Evolutionary conservation across 768 basidiomycete genomes (phyloP), one percentile per base, ranked within the genome.

Genomic region (Auricularia heimuer): DNA sequence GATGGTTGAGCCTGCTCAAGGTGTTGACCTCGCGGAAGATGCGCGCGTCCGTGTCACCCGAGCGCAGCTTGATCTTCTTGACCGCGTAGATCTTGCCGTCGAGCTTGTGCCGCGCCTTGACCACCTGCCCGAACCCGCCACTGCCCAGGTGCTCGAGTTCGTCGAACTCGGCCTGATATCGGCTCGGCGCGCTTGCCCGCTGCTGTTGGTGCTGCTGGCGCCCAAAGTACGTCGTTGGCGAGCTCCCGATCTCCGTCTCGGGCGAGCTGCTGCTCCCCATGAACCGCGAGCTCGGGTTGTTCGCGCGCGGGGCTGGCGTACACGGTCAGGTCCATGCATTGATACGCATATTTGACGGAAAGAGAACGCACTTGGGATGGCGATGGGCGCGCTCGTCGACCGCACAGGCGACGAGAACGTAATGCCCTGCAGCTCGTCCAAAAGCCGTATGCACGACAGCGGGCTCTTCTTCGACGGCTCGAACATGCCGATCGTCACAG

Each of bases 101-200:
- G 24, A 95, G 86, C 63, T 56, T 11, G 58, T 39, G 24, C 3
- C n/a, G 33, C 14, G 37, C 54, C 24, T 3, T 12, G 24, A 64
- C 60, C 35, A 65, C 34, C 16, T 18, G 54, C 8, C 39, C 29
- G 44, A 11, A 21, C 70, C 80, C 42, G 42, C 61, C 70, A 62
- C 70, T 87, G 33, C 75, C 92, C 70, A 96, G 71, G 37, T 93
- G 78, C 71, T 96, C 94, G 8, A 97, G 77, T 72, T 96, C 94
- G 71, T 95, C 92, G 86, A 92, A 98, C 69, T 98, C 94, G 63
- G 92, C 88, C 70, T 91, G 90, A 85, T 93, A 98, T 65, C 94
- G 77, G 70, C 92, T 94, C 2, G 81, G 73, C 16, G 86, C 84
- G 36, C 83, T 79, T 34, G 81, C 73, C 33, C 74, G 72, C 16